Evolutionary conservation across 2,329 filamentous ascomycete species (phyloP).

Genomic region (Paecilomyces variotii): DNA sequence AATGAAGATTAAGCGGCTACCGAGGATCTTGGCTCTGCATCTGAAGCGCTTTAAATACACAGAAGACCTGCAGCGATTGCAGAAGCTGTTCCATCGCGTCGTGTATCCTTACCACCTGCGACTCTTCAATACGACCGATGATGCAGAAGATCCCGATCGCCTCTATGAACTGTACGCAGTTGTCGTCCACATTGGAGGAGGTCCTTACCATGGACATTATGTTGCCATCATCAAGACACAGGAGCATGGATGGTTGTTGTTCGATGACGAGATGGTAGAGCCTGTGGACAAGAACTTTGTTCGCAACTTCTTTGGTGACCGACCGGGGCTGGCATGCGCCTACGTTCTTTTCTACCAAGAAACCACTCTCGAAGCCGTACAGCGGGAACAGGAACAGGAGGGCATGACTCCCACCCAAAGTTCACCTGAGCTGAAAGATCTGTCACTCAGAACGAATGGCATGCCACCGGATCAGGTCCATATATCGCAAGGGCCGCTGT

Average conservation of each 20-base stretch:
- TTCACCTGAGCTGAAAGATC: constrained; percentile 41
- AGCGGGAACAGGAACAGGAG: constrained; percentile 77
- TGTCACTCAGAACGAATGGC: constrained; percentile 24
- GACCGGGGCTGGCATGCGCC: constrained; percentile 80
- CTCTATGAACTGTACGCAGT: constrained; percentile 96
- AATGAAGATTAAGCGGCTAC: constrained; percentile 96
- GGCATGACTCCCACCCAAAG: constrained; percentile 39
- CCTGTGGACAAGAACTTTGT: constrained; percentile 96
- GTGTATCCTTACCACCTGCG: constrained; percentile 95
- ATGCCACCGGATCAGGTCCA: constrained; percentile 29
- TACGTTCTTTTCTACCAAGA: constrained; percentile 99
- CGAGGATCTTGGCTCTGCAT: constrained; percentile 84
- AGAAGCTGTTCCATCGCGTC: constrained; percentile 94
- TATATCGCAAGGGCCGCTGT: constrained; percentile 28
- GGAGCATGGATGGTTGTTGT: constrained; percentile 89
- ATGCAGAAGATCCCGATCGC: constrained; percentile 85
- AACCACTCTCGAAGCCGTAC: constrained; percentile 60
- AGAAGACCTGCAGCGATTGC: constrained; percentile 83
- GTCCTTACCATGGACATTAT: constrained; percentile 95
- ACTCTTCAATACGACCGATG: constrained; percentile 95
- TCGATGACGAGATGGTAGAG: constrained; percentile 98
- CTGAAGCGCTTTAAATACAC: constrained; percentile 98
- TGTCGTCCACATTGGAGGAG: constrained; percentile 92
- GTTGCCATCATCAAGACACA: constrained; percentile 97
- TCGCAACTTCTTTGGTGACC: constrained; percentile 93